phyloP scores from a whole-genome alignment of 768 basidiomycete genomes.

The Leccinum pellstonianum region DNA sequence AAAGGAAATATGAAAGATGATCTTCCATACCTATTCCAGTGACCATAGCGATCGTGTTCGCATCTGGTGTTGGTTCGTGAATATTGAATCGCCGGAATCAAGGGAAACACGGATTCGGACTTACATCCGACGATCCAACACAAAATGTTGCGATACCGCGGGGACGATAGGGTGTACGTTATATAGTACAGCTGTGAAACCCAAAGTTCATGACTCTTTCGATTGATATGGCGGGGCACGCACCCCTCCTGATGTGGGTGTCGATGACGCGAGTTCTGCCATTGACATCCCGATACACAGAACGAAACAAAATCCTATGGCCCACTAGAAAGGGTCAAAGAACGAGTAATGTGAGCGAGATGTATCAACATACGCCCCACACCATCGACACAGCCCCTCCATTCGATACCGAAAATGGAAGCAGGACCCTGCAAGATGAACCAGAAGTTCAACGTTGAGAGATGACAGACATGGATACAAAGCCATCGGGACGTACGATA shows the following conservation, averaged over 20 bases:
- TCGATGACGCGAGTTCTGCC: conserved; percentile 38
- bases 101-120: background rate
- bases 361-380: conserved; percentile 34
- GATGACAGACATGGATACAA: conserved; percentile 9
- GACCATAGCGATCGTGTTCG: conserved; percentile 52
- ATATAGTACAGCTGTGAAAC: conserved; percentile 55
- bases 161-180: conserved; percentile 56
- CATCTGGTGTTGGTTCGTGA: conserved; percentile 27
- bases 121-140: conserved; percentile 52
- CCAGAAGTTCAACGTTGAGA: background rate
- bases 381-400: conserved; percentile 46
- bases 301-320: conserved; percentile 36
- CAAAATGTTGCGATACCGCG: conserved; percentile 54
- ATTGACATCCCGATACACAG: conserved; percentile 37
- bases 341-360: background rate
- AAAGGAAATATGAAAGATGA: background rate
- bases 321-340: conserved; percentile 27
- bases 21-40: conserved; percentile 32
- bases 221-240: background rate
- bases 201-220: background rate
- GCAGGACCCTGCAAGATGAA: conserved; percentile 36
- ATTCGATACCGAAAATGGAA: conserved; percentile 44
- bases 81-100: background rate
- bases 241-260: conserved; percentile 38
- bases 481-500: conserved; percentile 40